Base-by-base conservation (phyloP, 306 rosid genomes). In the Pterocarpus santalinus region DNA sequence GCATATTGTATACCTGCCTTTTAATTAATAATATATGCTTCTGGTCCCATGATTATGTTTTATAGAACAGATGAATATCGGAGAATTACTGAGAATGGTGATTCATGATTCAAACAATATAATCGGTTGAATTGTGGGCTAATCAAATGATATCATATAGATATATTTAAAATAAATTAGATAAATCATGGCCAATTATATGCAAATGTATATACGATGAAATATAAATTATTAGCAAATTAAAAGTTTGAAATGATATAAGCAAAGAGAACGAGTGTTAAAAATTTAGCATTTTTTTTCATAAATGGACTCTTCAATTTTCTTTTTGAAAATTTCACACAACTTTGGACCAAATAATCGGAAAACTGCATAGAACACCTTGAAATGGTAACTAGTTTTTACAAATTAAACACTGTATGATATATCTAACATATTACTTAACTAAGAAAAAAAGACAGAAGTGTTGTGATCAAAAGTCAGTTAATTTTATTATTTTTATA, bases 101-200 rank as follows among this genome's bases (percentile, higher is more conserved):
- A 51, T 51, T 76, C 65, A 51, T 63, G 0, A 13, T 34, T 76
- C 56, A 74, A 58, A 41, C 28, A 76, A 63, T 63, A 47, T 64
- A 47, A 44, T 38, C 17, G 32, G 30, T 41, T 47, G 15, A 63
- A n/a, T 47, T 44, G 13, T 34, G 17, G 7, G 47, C 75, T 28
- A 69, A 14, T 9, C 9, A 3, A 7, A 44, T 2, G 4, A 22
- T 22, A 2, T 61, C 22, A 28, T 1, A 22, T 30, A 30, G 22
- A 66, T 56, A 14, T 14, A 30, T 14, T 39, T 14, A 5, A 41
- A 49, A 68, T 67, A 66, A 77, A 22, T 9, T 47, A 9, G 53
- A 9, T 47, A 47, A 44, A 44, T 44, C 5, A 2, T 44, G 10
- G 0, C 15, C 17, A 16, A 16, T 0, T 33, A 41, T 28, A 60